Percentiles rank a stretch among this genome's conserved stretches.
phyloP scores from a whole-genome alignment of 176 grass and related monocot genomes.

The Cenchrus americanus region DNA sequence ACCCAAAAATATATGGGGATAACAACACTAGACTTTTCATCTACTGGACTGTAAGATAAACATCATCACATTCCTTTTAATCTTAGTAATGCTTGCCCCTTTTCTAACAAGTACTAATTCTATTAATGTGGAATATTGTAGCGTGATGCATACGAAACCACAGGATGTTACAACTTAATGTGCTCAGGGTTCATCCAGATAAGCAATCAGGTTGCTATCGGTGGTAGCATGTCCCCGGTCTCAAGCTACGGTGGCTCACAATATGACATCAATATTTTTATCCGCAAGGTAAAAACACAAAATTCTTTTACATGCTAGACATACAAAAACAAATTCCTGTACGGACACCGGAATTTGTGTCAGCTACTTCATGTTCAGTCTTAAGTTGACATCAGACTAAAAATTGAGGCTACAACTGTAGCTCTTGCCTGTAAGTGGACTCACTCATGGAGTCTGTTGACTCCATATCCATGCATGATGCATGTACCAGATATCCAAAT shows the following conservation, averaged over 20 bases:
- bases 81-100: background rate
- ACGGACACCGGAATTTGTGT: too few species aligned
- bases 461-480: too few species aligned
- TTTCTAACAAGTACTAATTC: background rate
- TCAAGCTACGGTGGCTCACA: slow-evolving; percentile 63
- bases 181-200: slow-evolving; percentile 81
- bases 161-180: slow-evolving; percentile 84
- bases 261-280: slow-evolving; percentile 70
- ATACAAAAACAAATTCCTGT: too few species aligned
- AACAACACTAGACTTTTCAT: slow-evolving; percentile 79
- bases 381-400: too few species aligned
- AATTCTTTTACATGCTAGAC: slow-evolving; percentile 18
- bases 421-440: too few species aligned
- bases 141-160: slow-evolving; percentile 72
- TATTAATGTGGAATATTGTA: slow-evolving; percentile 42
- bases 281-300: slow-evolving; percentile 84
- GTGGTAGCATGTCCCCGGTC: slow-evolving; percentile 67
- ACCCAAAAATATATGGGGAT: slow-evolving; percentile 65
- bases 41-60: slow-evolving; percentile 78
- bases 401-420: too few species aligned
- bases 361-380: too few species aligned
- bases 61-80: slow-evolving; percentile 16
- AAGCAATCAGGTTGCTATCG: slow-evolving; percentile 76
- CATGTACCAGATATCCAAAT: too few species aligned
- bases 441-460: too few species aligned